Evolutionary conservation across 306 rosid species (phyloP), one percentile per base, ranked within the genome.

Genomic region (Hippophae rhamnoides): DNA sequence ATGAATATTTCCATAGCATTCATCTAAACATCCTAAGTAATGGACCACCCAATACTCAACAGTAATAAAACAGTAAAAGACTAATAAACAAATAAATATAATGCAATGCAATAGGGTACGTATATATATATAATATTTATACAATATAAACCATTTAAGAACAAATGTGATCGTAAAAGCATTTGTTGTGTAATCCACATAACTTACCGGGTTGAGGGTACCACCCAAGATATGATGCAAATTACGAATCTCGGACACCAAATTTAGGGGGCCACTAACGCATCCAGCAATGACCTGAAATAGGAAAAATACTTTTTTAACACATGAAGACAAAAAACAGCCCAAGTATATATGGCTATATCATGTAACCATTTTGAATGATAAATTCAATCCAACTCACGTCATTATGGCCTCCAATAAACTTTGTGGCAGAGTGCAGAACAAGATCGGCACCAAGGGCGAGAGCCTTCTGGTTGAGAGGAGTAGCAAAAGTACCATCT

Each of bases 401-500:
- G 71, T 90, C 98, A 74, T 90, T 85, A 80, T 90, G 98, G 59
- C 98, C 96, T 56, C 82, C 89, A 56, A 87, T 76, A 79, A 83
- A 90, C 67, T 90, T 90, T 5, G 98, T 90, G 44, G 81, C 86
- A 57, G 96, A 90, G 71, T 90, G 96, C 54, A 90, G 12, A 66
- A 81, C 74, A 71, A 87, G 87, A 74, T 90, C 96, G 57, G 98
- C 96, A 43, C 98, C 98, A 46, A 85, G 87, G 58, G 92, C 62
- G 63, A 90, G 89, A 47, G 82, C 92, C 74, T 90, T 90, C 82
- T 87, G 98, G 79, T 90, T 90, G 64, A 90, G 61, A 64, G 98
- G 89, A 12, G 98, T 90, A 40, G 98, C 98, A 81, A 90, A 87
- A 57, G 98, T 87, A 70, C 98, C 95, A 66, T 90, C 98, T 41